Conservation (phyloP, 257 asterid species). For the Solanum arcanum region DNA sequence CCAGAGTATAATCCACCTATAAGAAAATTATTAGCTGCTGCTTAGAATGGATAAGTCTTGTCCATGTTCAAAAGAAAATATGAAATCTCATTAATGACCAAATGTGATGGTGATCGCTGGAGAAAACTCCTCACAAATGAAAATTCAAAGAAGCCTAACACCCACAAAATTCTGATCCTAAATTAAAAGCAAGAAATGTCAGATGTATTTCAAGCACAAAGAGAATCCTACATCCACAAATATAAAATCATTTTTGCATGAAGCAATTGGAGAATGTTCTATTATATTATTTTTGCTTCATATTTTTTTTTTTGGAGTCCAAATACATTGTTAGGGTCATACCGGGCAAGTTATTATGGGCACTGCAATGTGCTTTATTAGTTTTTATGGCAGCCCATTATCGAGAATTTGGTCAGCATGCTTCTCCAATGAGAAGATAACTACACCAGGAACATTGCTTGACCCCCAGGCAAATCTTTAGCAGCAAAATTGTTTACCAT, state of each 20-base stretch:
- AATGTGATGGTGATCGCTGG: not conserved
- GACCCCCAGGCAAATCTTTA: not conserved
- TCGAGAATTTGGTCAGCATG: not conserved
- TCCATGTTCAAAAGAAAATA: not conserved
- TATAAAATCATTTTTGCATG: not conserved
- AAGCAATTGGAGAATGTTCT: not conserved
- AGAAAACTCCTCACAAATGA: not conserved
- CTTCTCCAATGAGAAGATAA: not conserved
- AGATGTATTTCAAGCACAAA: not conserved
- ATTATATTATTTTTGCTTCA: not conserved
- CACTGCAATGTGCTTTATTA: not conserved
- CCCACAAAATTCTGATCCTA: not conserved
- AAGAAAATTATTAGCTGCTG: not conserved
- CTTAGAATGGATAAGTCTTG: not conserved
- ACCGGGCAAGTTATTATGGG: not conserved
- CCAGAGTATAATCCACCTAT: constrained; percentile 86
- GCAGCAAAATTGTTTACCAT: not conserved
- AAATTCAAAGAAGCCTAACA: not conserved
- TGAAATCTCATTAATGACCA: not conserved
- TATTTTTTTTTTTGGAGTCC: not conserved
- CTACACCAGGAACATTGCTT: not conserved
- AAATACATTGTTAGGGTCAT: not conserved
- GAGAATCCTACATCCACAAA: not conserved
- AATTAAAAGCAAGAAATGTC: not conserved
- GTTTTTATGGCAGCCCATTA: not conserved